phyloP scores from a whole-genome alignment of 164 flowering plant genomes.

The Aristolochia contorta region DNA sequence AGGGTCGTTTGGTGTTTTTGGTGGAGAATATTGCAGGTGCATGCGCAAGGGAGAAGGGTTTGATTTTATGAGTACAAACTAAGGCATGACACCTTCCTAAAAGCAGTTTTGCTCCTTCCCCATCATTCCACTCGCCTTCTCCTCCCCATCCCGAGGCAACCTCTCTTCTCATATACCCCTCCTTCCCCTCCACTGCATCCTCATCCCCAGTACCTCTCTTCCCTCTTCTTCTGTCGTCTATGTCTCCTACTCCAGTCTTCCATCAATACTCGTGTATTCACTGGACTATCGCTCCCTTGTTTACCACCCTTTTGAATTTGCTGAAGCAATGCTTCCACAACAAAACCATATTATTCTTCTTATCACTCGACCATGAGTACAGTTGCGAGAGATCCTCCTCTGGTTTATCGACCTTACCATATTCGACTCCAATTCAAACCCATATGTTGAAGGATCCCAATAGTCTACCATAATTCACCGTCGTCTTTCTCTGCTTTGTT shows the following conservation, averaged over 20 bases:
- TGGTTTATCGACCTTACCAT: too few relatives aligned
- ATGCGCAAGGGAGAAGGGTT: conserved; percentile 27
- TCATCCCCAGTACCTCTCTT: neutral
- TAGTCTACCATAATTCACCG: too few relatives aligned
- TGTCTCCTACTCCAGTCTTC: too few relatives aligned
- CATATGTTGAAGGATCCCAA: too few relatives aligned
- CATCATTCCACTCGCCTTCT: conserved; percentile 79
- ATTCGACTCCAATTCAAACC: too few relatives aligned
- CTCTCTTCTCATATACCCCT: conserved; percentile 11
- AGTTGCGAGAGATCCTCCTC: too few relatives aligned
- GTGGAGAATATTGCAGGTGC: conserved; percentile 40
- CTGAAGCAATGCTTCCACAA: too few relatives aligned
- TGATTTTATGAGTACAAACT: conserved; percentile 54
- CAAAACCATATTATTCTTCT: too few relatives aligned
- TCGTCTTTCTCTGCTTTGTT: too few relatives aligned
- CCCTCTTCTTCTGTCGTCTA: neutral
- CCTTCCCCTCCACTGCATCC: neutral
- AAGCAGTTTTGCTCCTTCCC: conserved; percentile 41
- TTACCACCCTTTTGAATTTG: neutral
- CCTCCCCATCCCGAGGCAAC: conserved; percentile 60
- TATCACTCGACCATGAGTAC: too few relatives aligned
- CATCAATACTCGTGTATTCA: neutral
- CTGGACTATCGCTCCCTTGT: neutral
- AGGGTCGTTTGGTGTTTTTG: conserved; percentile 25
- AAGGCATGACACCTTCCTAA: conserved; percentile 62